Evolutionary conservation across 2,329 filamentous ascomycete genomes (phyloP).

Genomic region (Diaporthe sp.): DNA sequence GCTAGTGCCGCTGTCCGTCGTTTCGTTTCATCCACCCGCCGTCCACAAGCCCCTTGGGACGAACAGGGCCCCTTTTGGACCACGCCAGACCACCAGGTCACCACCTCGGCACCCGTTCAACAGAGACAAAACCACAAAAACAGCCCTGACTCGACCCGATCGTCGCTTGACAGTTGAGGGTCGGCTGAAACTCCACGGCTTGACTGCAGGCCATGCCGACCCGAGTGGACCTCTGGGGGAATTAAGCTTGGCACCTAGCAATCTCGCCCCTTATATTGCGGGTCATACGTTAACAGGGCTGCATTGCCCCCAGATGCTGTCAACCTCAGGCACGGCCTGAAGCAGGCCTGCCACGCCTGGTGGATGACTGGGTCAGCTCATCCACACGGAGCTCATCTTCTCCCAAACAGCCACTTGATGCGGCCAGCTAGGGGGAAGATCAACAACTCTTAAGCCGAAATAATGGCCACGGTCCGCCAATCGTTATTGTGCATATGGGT

Average conservation of each 20-base stretch:
- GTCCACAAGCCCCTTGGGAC: slow-evolving; percentile 3
- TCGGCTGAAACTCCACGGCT: slow-evolving; percentile 13
- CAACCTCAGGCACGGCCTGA: neutral
- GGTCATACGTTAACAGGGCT: slow-evolving; percentile 13
- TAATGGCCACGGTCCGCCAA: too few species aligned
- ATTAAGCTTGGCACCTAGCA: slow-evolving; percentile 25
- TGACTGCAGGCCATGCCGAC: slow-evolving; percentile 6
- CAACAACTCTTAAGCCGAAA: neutral
- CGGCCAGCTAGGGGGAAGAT: neutral
- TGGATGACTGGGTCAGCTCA: neutral
- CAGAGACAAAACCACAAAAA: neutral
- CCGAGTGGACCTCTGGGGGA: slow-evolving; percentile 20
- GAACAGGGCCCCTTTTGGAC: neutral
- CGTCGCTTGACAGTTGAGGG: neutral
- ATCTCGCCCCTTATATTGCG: slow-evolving; percentile 32
- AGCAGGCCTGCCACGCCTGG: neutral
- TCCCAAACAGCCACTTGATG: slow-evolving; percentile 6
- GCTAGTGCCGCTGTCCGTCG: neutral
- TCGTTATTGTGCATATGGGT: too few species aligned
- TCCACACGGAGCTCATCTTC: neutral
- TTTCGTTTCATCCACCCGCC: slow-evolving; percentile 21
- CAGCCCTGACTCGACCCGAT: neutral
- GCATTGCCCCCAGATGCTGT: slow-evolving; percentile 7
- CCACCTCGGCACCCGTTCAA: slow-evolving; percentile 1
- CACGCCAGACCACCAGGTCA: neutral